Evolutionary conservation across 768 basidiomycete species (phyloP).

Genomic region (Pisolithus microcarpus): DNA sequence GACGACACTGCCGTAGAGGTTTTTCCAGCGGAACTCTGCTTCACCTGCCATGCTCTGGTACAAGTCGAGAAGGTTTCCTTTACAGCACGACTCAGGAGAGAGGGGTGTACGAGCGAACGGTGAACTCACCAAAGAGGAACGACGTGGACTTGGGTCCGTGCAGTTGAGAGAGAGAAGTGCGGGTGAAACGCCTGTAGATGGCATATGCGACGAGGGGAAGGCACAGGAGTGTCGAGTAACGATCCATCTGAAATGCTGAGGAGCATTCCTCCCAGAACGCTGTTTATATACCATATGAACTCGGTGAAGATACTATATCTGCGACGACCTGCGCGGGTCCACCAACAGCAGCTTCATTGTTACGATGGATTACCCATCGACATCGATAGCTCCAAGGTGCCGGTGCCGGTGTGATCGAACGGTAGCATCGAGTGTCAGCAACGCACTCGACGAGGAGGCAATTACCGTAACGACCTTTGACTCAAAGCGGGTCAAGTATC

Average conservation of each 20-base stretch:
- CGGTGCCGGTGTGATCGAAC: too few species aligned
- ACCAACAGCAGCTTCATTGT: too few species aligned
- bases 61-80: slow-evolving; percentile 26
- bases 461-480: too few species aligned
- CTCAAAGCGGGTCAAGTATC: too few species aligned
- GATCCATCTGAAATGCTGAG: background rate
- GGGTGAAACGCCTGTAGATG: slow-evolving; percentile 1
- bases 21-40: slow-evolving; percentile 25
- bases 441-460: too few species aligned
- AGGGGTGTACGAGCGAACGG: background rate
- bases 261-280: too few species aligned
- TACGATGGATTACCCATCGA: too few species aligned
- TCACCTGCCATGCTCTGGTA: slow-evolving; percentile 21
- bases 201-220: background rate
- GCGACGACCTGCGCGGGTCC: too few species aligned
- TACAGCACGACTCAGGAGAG: background rate
- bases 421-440: too few species aligned
- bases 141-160: slow-evolving; percentile 5
- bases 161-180: background rate
- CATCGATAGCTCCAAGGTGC: too few species aligned
- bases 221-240: background rate
- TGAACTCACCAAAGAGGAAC: slow-evolving; percentile 3
- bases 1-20: slow-evolving; percentile 22
- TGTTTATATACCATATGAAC: too few species aligned
- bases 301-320: too few species aligned